These are phyloP conservation scores for Crucibulum laeve DNA, from an alignment of 768 basidiomycete genomes.

Conservation along the genomic window DNA sequence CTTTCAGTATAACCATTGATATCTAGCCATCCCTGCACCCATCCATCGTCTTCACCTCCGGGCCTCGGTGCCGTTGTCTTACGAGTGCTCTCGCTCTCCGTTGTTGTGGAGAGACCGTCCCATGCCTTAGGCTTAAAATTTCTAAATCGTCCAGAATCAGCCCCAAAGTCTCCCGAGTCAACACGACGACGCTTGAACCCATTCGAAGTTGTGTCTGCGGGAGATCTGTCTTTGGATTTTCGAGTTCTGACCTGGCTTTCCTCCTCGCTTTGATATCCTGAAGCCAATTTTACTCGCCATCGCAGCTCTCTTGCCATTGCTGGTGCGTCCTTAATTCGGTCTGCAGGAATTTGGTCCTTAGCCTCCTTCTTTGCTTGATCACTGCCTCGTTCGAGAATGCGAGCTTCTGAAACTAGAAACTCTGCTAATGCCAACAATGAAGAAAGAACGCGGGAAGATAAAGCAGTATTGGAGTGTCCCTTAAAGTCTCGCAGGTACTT, in stretches of 20 bases:
- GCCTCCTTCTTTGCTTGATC: slow-evolving; percentile 73
- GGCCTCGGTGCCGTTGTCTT: slow-evolving; percentile 35
- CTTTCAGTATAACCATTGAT: slow-evolving; percentile 21
- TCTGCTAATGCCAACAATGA: slow-evolving; percentile 69
- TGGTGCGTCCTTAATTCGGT: slow-evolving; percentile 78
- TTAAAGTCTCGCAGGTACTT: slow-evolving; percentile 73
- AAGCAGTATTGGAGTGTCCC: slow-evolving; percentile 28
- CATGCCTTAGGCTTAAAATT: slow-evolving; percentile 69
- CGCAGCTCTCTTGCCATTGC: slow-evolving; percentile 80
- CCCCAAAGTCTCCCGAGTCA: slow-evolving; percentile 18
- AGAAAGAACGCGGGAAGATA: slow-evolving; percentile 54
- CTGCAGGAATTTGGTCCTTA: slow-evolving; percentile 76
- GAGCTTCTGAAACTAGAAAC: slow-evolving; percentile 76
- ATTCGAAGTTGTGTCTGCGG: slow-evolving; percentile 8
- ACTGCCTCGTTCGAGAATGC: slow-evolving; percentile 63
- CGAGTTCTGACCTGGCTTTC: slow-evolving; percentile 35
- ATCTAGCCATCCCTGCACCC: slow-evolving; percentile 42
- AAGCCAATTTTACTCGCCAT: slow-evolving; percentile 70
- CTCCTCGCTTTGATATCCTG: slow-evolving; percentile 64
- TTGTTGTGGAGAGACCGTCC: slow-evolving; percentile 47
- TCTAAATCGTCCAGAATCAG: slow-evolving; percentile 35
- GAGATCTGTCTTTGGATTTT: slow-evolving; percentile 17
- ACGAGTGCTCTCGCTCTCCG: slow-evolving; percentile 35
- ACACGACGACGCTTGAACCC: slow-evolving; percentile 40
- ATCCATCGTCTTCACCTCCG: slow-evolving; percentile 30